A percentile compares a stretch with the other conserved stretches of the same genome.
Conservation (phyloP, 805 yeast species). For the Saturnispora sanitii region DNA sequence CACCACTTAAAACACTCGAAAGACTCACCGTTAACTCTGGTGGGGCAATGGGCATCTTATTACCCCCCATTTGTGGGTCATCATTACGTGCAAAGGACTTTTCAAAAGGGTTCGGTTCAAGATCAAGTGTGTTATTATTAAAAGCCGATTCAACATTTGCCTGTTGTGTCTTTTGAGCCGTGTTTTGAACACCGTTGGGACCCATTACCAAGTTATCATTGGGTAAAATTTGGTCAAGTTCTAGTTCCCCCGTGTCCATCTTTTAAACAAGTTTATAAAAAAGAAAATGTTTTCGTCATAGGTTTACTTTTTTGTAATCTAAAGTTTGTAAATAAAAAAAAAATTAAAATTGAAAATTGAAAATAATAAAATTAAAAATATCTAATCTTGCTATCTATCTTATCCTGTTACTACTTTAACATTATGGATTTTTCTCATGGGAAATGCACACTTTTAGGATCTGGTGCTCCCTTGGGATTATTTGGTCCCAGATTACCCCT, state of each 20-base stretch:
- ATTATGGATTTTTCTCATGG: slow-evolving; percentile 23
- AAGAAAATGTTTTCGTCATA: neutral
- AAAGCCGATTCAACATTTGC: neutral
- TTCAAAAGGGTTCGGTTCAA: slow-evolving; percentile 94
- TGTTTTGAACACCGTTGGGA: neutral
- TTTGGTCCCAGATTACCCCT: slow-evolving; percentile 81
- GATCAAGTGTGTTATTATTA: slow-evolving; percentile 19
- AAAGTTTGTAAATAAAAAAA: too few species aligned
- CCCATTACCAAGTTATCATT: neutral
- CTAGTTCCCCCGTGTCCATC: neutral
- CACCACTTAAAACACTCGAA: neutral
- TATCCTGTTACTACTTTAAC: too few species aligned
- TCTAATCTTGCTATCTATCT: too few species aligned
- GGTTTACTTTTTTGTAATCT: too few species aligned
- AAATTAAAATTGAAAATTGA: too few species aligned
- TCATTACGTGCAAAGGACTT: slow-evolving; percentile 57
- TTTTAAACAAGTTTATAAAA: neutral
- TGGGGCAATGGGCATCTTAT: neutral
- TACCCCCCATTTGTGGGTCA: slow-evolving; percentile 5
- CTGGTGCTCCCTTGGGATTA: slow-evolving; percentile 66
- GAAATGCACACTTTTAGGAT: slow-evolving; percentile 46
- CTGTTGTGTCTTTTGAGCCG: neutral
- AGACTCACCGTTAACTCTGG: slow-evolving; percentile 1
- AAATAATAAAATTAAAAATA: too few species aligned
- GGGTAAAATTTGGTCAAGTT: neutral